Evolutionary conservation across 2,329 filamentous ascomycete species (phyloP), one percentile per base, ranked within the genome.

Genomic region (Penicillium psychrosexuale): DNA sequence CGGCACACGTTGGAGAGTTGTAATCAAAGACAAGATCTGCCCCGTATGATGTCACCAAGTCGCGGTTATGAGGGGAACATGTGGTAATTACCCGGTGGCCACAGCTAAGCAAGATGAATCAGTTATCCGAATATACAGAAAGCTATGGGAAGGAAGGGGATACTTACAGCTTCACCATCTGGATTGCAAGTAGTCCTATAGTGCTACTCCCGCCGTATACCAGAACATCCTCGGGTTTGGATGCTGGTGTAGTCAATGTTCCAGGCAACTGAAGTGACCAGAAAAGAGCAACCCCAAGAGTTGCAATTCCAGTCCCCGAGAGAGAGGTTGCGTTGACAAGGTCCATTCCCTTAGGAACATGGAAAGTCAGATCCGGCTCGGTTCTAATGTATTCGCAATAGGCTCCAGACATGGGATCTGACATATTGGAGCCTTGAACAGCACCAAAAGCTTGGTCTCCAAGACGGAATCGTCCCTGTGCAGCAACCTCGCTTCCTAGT

Each of bases 361-460:
- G 60, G 19, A 65, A 64, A 2, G 47, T 40, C 19, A 64, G 59
- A 12, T 59, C 58, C 7, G 57, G 39, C 1, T 63, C 60, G 1
- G 48, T 48, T 11, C 50, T 51, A 11, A 65, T 12, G 24, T 60
- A 65, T 30, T 65, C 60, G 19, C 58, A 65, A 24, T 65, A 65
- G 1, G 63, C 59, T 6, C 63, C 63, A n/a, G 61, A 60, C 13
- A 40, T 36, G 1, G 57, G 43, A 51, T 61, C 56, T 1, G 55
- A 47, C 43, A 57, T 59, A 15, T 68, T 68, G 1, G 62, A 62
- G 17, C 73, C 75, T 37, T 73, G 67, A 5, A 69, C 68, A 15
- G 66, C 61, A 7, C 75, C 76, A 15, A 66, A 69, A 5, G 76
- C 71, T 6, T 63, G 62, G 56, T 76, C 72, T 17, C 75, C 74